Conservation (phyloP, 2,329 filamentous ascomycete species). For the Aaosphaeria arxii region DNA sequence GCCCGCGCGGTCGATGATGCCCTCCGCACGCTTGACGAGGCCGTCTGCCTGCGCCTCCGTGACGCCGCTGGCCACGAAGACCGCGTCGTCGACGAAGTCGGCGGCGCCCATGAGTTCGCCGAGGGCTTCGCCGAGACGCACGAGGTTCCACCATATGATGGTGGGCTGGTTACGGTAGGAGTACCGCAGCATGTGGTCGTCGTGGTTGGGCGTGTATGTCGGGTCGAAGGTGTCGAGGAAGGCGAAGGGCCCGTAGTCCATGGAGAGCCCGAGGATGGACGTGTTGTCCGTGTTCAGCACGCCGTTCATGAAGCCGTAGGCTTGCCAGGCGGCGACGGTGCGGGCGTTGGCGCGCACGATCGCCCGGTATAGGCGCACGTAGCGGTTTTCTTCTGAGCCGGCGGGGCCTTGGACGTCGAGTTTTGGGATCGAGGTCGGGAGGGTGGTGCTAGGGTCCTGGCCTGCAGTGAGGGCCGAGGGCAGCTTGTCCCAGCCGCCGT, state of each 20-base stretch:
- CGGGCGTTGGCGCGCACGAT: conserved; percentile 80
- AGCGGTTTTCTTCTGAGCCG: conserved; percentile 77
- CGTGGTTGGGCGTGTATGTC: conserved; percentile 92
- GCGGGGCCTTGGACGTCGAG: conserved; percentile 64
- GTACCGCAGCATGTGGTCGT: conserved; percentile 84
- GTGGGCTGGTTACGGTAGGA: conserved; percentile 91
- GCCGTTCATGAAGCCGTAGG: conserved; percentile 98
- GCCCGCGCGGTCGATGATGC: conserved; percentile 72
- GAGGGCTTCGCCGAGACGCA: conserved; percentile 82
- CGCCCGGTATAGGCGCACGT: conserved; percentile 81
- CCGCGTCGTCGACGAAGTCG: conserved; percentile 64
- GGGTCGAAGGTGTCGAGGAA: conserved; percentile 98
- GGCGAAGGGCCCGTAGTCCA: conserved; percentile 95
- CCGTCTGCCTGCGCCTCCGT: conserved; percentile 63
- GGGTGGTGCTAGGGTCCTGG: conserved; percentile 46
- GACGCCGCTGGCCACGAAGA: conserved; percentile 72
- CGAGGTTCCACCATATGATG: conserved; percentile 98
- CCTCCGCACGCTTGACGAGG: conserved; percentile 78
- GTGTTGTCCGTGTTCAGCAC: conserved; percentile 98
- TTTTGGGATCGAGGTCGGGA: conserved; percentile 49
- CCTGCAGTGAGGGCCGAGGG: conserved; percentile 55
- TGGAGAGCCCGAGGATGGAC: conserved; percentile 79
- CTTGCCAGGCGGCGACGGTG: conserved; percentile 92
- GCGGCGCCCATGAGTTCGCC: conserved; percentile 86
- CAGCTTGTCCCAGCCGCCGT: conserved; percentile 81